Evolutionary conservation across 129 eudicot species (phyloP), one percentile per base, ranked within the genome.

Genomic region (Saposhnikovia divaricata): DNA sequence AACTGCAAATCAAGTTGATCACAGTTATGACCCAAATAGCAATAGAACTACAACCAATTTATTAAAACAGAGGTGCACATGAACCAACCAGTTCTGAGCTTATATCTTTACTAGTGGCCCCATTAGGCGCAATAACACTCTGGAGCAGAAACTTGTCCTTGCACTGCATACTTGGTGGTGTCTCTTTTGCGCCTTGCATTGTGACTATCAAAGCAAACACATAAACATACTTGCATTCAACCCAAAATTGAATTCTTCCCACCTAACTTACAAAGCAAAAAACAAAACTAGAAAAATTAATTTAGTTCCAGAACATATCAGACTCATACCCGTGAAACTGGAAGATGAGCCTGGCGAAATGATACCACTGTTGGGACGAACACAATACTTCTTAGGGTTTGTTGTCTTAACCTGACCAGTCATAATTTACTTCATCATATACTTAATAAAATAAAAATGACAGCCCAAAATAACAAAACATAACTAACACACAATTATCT

Each of bases 81-180:
- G 38, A 40, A 82, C 81, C 65, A 74, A 90, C 98, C 96, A 89
- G 75, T 37, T 95, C 96, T 14, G 84, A 80, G n/a, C 85, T 85
- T 75, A 90, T 76, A 69, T 92, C 98, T 82, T 92, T 95, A 68
- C 50, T 78, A 25, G 96, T 84, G 48, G 86, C 74, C 16, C 91
- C 92, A 40, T 51, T 74, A 3, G 97, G 94, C 71, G 89, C 98
- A 86, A 88, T 63, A 86, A 85, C 96, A 77, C 97, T 92, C 78
- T 95, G 98, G 79, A 95, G 82, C 23, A 95, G 88, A 86, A 95
- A 95, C 84, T 95, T 95, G 85, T 95, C 98, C 89, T 89, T 95
- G 82, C 97, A 86, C 85, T 95, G 97, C 97, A 95, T 85, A 77
- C 87, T 96, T 5, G 85, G 78, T 15, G 98, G 97, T 65, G 85